Conservation (phyloP, 768 basidiomycete species). For the Hygrocybe punicea region DNA sequence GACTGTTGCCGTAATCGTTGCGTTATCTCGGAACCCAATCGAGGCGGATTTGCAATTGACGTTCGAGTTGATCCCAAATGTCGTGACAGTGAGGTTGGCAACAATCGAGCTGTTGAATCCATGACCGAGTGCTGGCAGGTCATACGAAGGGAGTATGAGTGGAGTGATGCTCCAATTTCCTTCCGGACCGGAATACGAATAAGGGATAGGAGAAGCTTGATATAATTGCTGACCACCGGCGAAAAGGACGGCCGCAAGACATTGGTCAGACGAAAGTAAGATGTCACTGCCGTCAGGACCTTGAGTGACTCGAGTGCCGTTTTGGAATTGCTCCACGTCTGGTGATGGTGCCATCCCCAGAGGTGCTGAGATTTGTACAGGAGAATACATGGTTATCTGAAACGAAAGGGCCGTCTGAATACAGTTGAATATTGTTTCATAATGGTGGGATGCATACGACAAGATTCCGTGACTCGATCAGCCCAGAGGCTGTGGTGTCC, state of each 20-base stretch:
- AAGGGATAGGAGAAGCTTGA: background rate
- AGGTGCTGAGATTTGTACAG: background rate
- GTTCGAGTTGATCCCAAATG: background rate
- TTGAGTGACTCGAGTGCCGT: no score
- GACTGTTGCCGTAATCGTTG: background rate
- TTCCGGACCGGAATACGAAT: background rate
- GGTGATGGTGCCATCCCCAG: background rate
- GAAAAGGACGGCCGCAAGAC: background rate
- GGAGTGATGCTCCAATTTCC: background rate
- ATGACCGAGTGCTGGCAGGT: background rate
- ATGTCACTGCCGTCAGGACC: background rate
- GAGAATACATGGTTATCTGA: background rate
- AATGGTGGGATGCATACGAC: background rate
- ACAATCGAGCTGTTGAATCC: background rate
- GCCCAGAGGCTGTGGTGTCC: background rate
- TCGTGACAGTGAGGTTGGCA: background rate
- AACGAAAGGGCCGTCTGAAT: background rate
- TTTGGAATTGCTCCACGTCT: no score
- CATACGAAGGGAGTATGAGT: background rate
- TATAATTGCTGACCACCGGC: background rate
- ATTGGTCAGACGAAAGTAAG: background rate
- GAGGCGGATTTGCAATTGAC: background rate
- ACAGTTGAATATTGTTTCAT: background rate
- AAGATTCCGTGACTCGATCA: background rate
- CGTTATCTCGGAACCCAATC: background rate